Percentiles rank a stretch among this genome's conserved stretches.
phyloP scores from a whole-genome alignment of 2,329 filamentous ascomycete genomes.

The Amauroascus verrucosus region DNA sequence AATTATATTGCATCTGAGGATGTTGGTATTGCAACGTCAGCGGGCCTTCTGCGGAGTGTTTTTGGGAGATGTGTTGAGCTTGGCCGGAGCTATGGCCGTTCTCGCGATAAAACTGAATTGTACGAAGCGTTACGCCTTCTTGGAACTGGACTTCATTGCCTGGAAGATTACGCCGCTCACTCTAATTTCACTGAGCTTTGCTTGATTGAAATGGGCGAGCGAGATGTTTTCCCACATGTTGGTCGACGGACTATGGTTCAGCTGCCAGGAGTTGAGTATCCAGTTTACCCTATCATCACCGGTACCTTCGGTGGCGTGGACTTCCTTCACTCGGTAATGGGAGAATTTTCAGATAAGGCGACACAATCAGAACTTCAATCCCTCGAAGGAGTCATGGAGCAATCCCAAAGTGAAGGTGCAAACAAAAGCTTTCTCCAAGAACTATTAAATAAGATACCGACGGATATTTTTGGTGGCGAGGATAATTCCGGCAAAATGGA shows the following conservation, averaged over 20 bases:
- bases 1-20: conserved; percentile 89
- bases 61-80: conserved; percentile 66
- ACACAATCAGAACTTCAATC: conserved; percentile 85
- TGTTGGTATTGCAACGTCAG: conserved; percentile 68
- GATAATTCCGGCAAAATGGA: conserved; percentile 56
- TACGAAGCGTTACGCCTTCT: conserved; percentile 78
- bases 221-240: conserved; percentile 74
- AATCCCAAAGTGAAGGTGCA: conserved; percentile 50
- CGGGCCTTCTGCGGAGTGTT: conserved; percentile 62
- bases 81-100: conserved; percentile 60
- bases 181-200: conserved; percentile 88
- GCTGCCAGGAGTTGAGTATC: conserved; percentile 53
- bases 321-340: conserved; percentile 78
- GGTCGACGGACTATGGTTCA: conserved; percentile 62
- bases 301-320: conserved; percentile 93
- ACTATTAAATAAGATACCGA: conserved; percentile 70
- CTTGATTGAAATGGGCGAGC: conserved; percentile 75
- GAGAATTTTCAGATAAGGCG: conserved; percentile 73
- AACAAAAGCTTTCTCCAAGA: conserved; percentile 66
- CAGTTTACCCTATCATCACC: conserved; percentile 74
- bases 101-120: conserved; percentile 61
- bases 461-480: conserved; percentile 66
- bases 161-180: conserved; percentile 88
- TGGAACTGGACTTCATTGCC: conserved; percentile 78
- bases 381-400: conserved; percentile 68